Evolutionary conservation across 1,284 basidiomycete genomes (phyloP).

Genomic region (Trichosporon sp.): DNA sequence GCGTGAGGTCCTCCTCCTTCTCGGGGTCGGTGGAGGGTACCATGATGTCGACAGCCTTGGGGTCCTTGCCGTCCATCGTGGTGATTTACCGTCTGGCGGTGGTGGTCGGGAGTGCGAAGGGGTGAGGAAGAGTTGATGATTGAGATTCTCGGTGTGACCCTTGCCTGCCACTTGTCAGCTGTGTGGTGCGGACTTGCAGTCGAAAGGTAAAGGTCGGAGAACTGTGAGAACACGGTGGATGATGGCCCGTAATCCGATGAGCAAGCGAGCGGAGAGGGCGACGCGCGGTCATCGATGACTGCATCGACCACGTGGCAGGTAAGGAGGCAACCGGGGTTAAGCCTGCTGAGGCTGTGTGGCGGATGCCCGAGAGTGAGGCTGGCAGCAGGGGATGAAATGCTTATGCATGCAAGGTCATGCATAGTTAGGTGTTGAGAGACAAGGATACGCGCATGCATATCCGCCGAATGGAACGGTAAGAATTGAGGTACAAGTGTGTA

Average conservation of each 20-base stretch:
- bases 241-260: slow-evolving; percentile 4
- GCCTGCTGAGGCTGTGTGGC: neutral
- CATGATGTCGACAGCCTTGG: slow-evolving; percentile 49
- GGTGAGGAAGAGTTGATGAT: neutral
- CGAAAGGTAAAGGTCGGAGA: slow-evolving; percentile 1
- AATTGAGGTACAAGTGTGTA: no score
- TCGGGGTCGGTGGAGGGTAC: slow-evolving; percentile 59
- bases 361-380: neutral
- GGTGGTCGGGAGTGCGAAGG: no score
- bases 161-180: slow-evolving; percentile 12
- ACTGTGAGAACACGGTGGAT: slow-evolving; percentile 17
- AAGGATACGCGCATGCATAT: no score
- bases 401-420: neutral
- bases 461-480: no score
- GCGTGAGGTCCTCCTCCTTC: slow-evolving; percentile 57
- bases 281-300: slow-evolving; percentile 20
- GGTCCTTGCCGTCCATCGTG: slow-evolving; percentile 40
- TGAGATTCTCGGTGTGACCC: slow-evolving; percentile 6
- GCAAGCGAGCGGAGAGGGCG: slow-evolving; percentile 4
- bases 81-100: neutral
- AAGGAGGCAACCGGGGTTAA: slow-evolving; percentile 5
- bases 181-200: neutral
- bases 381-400: neutral
- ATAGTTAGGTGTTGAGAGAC: no score
- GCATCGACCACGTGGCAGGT: slow-evolving; percentile 15